Percentiles rank a stretch among this genome's conserved stretches.
Conservation (phyloP, 2,329 filamentous ascomycete genomes). For the Colletotrichum acutatum region DNA sequence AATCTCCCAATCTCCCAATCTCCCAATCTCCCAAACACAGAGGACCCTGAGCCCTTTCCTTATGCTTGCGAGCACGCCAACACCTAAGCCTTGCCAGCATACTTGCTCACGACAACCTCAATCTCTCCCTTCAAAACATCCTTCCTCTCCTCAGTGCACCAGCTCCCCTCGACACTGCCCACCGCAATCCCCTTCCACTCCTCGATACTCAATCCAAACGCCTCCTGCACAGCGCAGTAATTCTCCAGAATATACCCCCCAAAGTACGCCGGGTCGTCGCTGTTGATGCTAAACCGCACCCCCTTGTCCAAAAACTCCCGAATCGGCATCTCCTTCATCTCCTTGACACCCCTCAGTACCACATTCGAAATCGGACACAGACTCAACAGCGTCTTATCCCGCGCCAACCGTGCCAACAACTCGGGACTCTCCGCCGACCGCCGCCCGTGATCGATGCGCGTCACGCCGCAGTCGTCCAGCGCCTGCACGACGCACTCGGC, state of each 20-base stretch:
- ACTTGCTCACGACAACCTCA: constrained; percentile 32
- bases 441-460: constrained; percentile 81
- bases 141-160: constrained; percentile 71
- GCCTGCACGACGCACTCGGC: constrained; percentile 72
- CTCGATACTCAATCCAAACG: constrained; percentile 68
- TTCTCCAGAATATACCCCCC: constrained; percentile 81
- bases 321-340: constrained; percentile 60
- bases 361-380: constrained; percentile 47
- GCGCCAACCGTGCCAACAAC: constrained; percentile 68
- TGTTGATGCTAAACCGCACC: constrained; percentile 78
- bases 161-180: constrained; percentile 74
- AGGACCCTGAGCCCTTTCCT: too few species aligned
- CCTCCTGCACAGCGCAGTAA: constrained; percentile 80
- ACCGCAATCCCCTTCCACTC: constrained; percentile 76
- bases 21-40: too few species aligned
- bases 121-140: constrained; percentile 62
- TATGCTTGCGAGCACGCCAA: too few species aligned
- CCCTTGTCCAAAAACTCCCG: constrained; percentile 70
- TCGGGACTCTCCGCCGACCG: constrained; percentile 68
- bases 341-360: constrained; percentile 28
- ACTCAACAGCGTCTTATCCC: constrained; percentile 61
- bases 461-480: constrained; percentile 68
- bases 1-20: too few species aligned
- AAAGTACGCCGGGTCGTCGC: constrained; percentile 81
- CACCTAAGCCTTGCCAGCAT: not conserved